Conservation (phyloP, 2,329 filamentous ascomycete genomes). For the Fusarium sp. region DNA sequence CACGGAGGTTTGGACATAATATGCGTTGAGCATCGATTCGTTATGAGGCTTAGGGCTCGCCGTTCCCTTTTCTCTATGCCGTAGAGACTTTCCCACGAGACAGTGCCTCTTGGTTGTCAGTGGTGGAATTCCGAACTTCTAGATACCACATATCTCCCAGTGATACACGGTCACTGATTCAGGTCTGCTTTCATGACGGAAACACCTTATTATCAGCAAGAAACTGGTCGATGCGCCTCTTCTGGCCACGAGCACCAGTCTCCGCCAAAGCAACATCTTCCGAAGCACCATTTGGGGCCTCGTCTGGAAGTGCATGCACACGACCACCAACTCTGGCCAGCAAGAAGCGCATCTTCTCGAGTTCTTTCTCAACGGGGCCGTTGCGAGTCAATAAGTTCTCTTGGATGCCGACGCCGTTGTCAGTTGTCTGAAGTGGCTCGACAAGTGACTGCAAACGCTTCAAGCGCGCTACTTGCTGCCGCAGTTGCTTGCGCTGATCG, state of each 20-base stretch:
- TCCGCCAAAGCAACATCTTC: constrained; percentile 28
- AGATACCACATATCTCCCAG: not conserved
- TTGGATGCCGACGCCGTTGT: constrained; percentile 63
- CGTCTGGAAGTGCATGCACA: constrained; percentile 52
- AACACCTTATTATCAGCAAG: constrained; percentile 45
- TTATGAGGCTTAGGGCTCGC: not conserved
- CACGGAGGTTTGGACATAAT: not conserved
- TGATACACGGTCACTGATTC: not conserved
- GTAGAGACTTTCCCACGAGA: not conserved
- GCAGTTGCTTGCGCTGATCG: constrained; percentile 50
- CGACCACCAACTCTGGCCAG: constrained; percentile 70
- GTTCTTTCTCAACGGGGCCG: constrained; percentile 73
- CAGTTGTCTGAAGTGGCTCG: constrained; percentile 54
- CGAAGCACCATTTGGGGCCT: constrained; percentile 1
- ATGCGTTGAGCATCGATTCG: not conserved
- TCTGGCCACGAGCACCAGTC: constrained; percentile 32
- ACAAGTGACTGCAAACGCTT: constrained; percentile 64
- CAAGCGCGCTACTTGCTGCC: constrained; percentile 60
- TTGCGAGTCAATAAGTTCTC: constrained; percentile 75
- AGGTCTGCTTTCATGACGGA: constrained; percentile 26
- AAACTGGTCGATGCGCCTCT: constrained; percentile 47
- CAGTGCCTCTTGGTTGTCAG: too few species aligned
- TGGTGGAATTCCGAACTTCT: too few species aligned
- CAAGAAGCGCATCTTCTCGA: constrained; percentile 75
- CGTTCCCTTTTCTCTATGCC: not conserved